These are phyloP conservation scores for Azolla pinnata DNA, from an alignment of 75 land plant species.

Conservation along the genomic window DNA sequence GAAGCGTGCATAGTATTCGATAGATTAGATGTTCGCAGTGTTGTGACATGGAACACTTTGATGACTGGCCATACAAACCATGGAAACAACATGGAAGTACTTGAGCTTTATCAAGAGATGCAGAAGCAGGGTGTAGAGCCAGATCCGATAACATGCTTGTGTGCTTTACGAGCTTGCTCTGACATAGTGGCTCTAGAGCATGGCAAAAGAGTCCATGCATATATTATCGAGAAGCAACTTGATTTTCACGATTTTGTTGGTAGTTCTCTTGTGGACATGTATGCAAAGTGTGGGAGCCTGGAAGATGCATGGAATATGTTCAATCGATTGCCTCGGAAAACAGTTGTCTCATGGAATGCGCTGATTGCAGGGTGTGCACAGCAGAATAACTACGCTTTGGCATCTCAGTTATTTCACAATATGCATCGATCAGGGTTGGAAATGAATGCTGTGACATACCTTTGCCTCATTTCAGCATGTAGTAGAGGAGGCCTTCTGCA, in stretches of 20 bases:
- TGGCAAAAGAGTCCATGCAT: constrained; percentile 24
- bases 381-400: constrained; percentile 11
- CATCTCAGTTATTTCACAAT: constrained; percentile 14
- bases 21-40: constrained; percentile 19
- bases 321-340: constrained; percentile 27
- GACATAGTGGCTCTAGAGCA: constrained; percentile 22
- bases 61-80: constrained; percentile 31
- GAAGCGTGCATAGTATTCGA: constrained; percentile 28
- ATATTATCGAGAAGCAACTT: constrained; percentile 9
- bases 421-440: constrained; percentile 22
- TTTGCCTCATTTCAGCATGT: constrained; percentile 24
- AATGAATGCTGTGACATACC: constrained; percentile 20
- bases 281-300: constrained; percentile 26
- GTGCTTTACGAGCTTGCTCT: constrained; percentile 39
- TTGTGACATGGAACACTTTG: constrained; percentile 53
- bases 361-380: constrained; percentile 37
- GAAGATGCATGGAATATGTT: constrained; percentile 29
- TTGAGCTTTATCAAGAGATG: constrained; percentile 37
- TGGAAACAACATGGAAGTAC: constrained; percentile 24
- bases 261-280: constrained; percentile 33
- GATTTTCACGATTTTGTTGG: constrained; percentile 14
- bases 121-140: constrained; percentile 16
- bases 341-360: constrained; percentile 42
- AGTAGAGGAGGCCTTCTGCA: constrained; percentile 13
- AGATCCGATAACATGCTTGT: constrained; percentile 21